phyloP scores from a whole-genome alignment of 345 rosid genomes.

The Kandelia obovata region DNA sequence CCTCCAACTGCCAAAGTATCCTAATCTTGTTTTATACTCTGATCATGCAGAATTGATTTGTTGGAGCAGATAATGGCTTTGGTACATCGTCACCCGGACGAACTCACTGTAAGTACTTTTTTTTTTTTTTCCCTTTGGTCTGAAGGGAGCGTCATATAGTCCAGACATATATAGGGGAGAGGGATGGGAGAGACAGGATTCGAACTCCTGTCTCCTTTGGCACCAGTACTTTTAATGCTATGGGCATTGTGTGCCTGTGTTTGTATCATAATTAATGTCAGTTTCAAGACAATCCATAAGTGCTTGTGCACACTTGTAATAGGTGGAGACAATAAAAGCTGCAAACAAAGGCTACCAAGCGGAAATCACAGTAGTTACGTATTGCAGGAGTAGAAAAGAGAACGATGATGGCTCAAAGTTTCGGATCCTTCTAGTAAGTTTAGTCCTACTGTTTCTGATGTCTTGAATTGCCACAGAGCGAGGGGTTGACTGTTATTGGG shows the following conservation, averaged over 20 bases:
- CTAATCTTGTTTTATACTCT: background rate
- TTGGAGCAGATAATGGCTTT: slow-evolving; percentile 56
- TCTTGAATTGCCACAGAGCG: background rate
- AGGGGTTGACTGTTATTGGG: background rate
- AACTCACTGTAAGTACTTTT: slow-evolving; percentile 48
- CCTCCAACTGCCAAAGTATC: too few relatives aligned
- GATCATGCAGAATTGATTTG: slow-evolving; percentile 52
- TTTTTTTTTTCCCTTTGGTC: background rate
- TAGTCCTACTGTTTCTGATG: background rate
- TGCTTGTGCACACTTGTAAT: background rate
- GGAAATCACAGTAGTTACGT: slow-evolving; percentile 66
- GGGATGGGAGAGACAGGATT: too few relatives aligned
- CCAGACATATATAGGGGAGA: too few relatives aligned
- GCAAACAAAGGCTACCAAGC: slow-evolving; percentile 71
- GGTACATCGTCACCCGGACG: slow-evolving; percentile 70
- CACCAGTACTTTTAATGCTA: background rate
- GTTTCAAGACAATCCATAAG: too few relatives aligned
- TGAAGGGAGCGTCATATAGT: background rate
- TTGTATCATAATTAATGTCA: too few relatives aligned
- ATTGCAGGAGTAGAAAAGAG: slow-evolving; percentile 39
- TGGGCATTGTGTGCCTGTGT: background rate
- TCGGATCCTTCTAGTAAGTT: slow-evolving; percentile 95
- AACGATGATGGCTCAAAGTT: slow-evolving; percentile 59
- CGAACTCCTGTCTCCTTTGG: too few relatives aligned
- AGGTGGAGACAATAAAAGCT: slow-evolving; percentile 58